Evolutionary conservation across 2,329 filamentous ascomycete genomes (phyloP).

Genomic region (Aspergillus aculeatus): DNA sequence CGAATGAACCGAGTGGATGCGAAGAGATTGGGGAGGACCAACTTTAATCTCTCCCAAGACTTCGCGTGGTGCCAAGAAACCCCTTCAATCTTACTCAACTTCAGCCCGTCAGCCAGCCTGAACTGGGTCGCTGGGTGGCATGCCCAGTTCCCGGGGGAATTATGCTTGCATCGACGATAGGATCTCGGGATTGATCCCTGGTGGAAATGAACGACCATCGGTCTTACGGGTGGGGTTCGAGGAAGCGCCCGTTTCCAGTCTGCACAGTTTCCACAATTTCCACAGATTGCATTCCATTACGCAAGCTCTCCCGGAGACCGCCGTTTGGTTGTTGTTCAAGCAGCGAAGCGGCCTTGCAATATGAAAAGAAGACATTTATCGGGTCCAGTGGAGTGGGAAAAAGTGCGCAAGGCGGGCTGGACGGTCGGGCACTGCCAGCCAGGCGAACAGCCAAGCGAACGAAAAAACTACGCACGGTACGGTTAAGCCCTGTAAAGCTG

Average conservation of each 20-base stretch:
- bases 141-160: not conserved
- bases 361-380: conserved; percentile 6
- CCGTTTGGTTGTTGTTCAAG: not conserved
- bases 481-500: not conserved
- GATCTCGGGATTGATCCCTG: not conserved
- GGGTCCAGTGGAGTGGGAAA: not conserved
- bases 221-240: not conserved
- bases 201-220: conserved; percentile 2
- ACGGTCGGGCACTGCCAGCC: not conserved
- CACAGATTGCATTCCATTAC: conserved; percentile 3
- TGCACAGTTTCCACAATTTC: not conserved
- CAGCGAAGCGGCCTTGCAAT: not conserved
- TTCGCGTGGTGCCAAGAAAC: conserved; percentile 18
- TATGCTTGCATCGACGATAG: not conserved
- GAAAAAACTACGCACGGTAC: not conserved
- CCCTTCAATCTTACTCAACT: conserved; percentile 14
- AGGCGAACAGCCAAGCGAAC: not conserved
- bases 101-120: not conserved
- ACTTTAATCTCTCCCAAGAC: conserved; percentile 21
- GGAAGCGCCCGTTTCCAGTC: conserved; percentile 1
- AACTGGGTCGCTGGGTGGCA: not conserved
- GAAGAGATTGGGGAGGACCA: conserved; percentile 18
- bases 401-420: not conserved
- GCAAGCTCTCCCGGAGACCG: conserved; percentile 5
- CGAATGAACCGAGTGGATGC: conserved; percentile 17